Conservation (phyloP, 2,329 filamentous ascomycete genomes). For the Xylaria sp. region DNA sequence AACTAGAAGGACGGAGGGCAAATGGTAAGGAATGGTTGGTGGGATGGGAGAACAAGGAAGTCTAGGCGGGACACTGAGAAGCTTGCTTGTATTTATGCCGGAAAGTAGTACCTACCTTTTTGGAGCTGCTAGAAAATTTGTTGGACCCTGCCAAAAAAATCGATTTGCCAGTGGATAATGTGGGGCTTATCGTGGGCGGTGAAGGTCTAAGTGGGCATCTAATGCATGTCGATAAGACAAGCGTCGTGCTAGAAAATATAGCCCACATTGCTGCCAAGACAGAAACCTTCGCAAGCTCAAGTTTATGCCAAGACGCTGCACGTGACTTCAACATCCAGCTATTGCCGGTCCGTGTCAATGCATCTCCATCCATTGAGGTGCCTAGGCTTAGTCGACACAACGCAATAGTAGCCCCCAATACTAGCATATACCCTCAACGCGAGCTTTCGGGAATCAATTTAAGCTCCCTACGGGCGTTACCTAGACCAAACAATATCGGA, state of each 20-base stretch:
- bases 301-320: conserved; percentile 21
- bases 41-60: conserved; percentile 17
- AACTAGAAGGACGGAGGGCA: conserved; percentile 7
- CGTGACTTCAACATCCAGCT: conserved; percentile 19
- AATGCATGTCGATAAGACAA: conserved; percentile 10
- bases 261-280: neutral
- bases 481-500: neutral
- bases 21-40: conserved; percentile 1
- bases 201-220: conserved; percentile 28
- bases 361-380: conserved; percentile 22
- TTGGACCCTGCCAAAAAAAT: conserved; percentile 41
- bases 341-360: conserved; percentile 12
- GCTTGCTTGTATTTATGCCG: conserved; percentile 42
- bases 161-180: conserved; percentile 45
- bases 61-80: conserved; percentile 11
- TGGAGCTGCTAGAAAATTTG: conserved; percentile 40
- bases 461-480: neutral
- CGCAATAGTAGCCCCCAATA: conserved; percentile 17
- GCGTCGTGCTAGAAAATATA: neutral
- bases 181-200: conserved; percentile 46
- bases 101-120: conserved; percentile 36
- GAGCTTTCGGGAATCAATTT: conserved; percentile 4
- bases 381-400: conserved; percentile 12
- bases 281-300: neutral
- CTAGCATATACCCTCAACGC: conserved; percentile 6